A percentile compares a stretch with the other conserved stretches of the same genome.
Evolutionary conservation across 1,284 basidiomycete genomes (phyloP).

Genomic region (Ceratobasidium papillatum): DNA sequence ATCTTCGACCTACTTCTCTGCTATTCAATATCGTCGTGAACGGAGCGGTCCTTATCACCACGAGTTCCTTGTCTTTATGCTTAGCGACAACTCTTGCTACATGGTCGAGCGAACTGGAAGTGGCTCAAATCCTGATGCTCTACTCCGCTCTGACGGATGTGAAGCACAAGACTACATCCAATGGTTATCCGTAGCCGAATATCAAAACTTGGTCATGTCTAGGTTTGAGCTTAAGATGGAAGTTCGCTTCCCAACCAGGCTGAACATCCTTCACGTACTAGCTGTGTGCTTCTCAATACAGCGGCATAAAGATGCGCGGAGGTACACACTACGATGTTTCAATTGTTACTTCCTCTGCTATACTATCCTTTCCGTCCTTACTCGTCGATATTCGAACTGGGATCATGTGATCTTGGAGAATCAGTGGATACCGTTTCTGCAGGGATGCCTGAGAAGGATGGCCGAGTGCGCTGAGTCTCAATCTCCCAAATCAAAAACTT

Average conservation of each 20-base stretch:
- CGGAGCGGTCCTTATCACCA: conserved; percentile 4
- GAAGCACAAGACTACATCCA: neutral
- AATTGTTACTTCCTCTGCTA: conserved; percentile 36
- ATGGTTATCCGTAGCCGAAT: neutral
- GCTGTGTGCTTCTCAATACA: conserved; percentile 9
- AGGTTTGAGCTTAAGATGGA: neutral
- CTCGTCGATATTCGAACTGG: neutral
- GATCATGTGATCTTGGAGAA: neutral
- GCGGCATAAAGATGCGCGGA: neutral
- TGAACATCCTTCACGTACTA: conserved; percentile 12
- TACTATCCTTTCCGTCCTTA: neutral
- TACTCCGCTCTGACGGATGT: neutral
- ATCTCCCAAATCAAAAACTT: no score
- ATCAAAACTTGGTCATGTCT: no score
- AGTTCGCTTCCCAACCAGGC: neutral
- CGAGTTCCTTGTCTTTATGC: conserved; percentile 14
- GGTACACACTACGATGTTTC: conserved; percentile 4
- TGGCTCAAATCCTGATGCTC: neutral
- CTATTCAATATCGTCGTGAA: neutral
- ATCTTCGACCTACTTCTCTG: neutral
- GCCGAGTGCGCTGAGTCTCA: no score
- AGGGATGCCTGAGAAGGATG: neutral
- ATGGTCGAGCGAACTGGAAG: conserved; percentile 5
- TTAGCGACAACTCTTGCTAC: neutral
- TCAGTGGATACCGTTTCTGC: neutral